phyloP scores from a whole-genome alignment of 305 asterid genomes.

The Fraxinus greggii region DNA sequence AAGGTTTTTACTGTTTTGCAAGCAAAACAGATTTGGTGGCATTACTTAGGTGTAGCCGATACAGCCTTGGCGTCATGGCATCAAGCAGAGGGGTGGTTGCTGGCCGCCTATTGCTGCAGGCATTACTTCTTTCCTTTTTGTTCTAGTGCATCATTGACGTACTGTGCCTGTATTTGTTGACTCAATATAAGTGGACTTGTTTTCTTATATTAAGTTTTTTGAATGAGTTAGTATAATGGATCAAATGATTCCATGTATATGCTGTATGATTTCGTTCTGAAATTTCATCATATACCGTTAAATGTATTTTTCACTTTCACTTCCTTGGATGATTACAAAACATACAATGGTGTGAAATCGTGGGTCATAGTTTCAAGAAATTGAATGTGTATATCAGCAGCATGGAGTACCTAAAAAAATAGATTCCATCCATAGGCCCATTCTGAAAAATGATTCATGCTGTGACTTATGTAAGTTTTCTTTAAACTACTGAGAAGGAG shows the following conservation, averaged over 20 bases:
- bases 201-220: not conserved
- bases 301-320: not conserved
- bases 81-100: slow-evolving; percentile 83
- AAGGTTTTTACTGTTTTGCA: slow-evolving; percentile 10
- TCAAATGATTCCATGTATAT: not conserved
- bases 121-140: slow-evolving; percentile 8
- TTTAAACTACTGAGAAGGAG: slow-evolving; percentile 48
- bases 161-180: not conserved
- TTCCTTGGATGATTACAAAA: not conserved
- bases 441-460: not conserved
- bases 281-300: not conserved
- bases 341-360: not conserved
- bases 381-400: not conserved
- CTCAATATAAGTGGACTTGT: not conserved
- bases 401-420: not conserved
- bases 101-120: slow-evolving; percentile 87
- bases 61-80: slow-evolving; percentile 90
- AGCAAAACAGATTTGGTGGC: slow-evolving; percentile 70
- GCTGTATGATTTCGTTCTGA: not conserved
- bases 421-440: not conserved
- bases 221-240: not conserved
- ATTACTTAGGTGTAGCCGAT: slow-evolving; percentile 82
- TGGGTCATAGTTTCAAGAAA: not conserved
- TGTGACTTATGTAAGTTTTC: slow-evolving; percentile 2
- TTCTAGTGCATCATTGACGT: not conserved